Conservation (phyloP, 2,329 filamentous ascomycete genomes). For the Colletotrichum sp. region DNA sequence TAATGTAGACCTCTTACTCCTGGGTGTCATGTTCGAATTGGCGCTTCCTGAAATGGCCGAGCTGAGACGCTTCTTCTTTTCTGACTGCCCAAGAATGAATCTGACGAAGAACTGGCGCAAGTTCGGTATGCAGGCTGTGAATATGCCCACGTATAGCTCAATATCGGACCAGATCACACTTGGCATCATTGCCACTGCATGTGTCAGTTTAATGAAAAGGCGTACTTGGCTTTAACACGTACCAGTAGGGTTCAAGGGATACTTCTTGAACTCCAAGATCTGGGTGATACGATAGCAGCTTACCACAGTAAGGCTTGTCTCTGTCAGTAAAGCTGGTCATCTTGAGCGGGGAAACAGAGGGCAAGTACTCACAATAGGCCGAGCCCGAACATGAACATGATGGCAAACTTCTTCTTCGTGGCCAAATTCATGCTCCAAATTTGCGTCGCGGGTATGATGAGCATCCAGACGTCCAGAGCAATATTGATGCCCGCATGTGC, state of each 20-base stretch:
- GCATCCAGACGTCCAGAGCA: slow-evolving; percentile 7
- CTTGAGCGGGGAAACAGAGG: background rate
- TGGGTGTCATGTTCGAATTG: background rate
- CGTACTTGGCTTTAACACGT: background rate
- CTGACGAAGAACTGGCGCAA: slow-evolving; percentile 15
- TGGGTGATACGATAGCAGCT: background rate
- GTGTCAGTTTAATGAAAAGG: background rate
- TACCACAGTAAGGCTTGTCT: background rate
- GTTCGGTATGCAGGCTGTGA: slow-evolving; percentile 14
- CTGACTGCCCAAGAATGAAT: background rate
- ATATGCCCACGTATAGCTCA: slow-evolving; percentile 1
- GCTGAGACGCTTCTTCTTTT: slow-evolving; percentile 7
- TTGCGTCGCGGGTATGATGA: background rate
- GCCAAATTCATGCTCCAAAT: slow-evolving; percentile 8
- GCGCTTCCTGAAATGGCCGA: background rate
- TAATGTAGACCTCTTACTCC: background rate
- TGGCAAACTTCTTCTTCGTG: background rate
- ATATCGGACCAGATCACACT: slow-evolving; percentile 1
- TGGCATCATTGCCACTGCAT: slow-evolving; percentile 5
- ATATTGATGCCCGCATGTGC: slow-evolving; percentile 8
- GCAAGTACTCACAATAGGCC: slow-evolving; percentile 4
- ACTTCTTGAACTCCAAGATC: background rate
- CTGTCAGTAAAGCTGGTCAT: background rate
- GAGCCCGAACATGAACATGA: slow-evolving; percentile 10
- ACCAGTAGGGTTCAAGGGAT: slow-evolving; percentile 8